Conservation (phyloP, 257 asterid genomes). For the Osmanthus fragrans region DNA sequence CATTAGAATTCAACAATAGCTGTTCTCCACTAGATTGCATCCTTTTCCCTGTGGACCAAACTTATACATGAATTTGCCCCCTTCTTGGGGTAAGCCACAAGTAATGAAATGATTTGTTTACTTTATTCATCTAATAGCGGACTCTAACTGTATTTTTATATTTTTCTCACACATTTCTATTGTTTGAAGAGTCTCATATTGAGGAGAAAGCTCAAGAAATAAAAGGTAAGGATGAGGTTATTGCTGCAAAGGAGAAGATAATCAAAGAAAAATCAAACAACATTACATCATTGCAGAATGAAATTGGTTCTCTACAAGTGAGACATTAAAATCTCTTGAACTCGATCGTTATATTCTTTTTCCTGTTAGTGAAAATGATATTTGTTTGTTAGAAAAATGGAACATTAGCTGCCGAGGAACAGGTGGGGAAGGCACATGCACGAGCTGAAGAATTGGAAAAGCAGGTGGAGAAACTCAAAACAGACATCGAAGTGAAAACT, state of each 20-base stretch:
- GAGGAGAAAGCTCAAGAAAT: slow-evolving; percentile 63
- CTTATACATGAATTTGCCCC: not conserved
- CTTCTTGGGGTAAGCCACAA: not conserved
- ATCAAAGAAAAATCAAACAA: slow-evolving; percentile 61
- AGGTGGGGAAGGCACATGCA: slow-evolving; percentile 68
- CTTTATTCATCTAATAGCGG: not conserved
- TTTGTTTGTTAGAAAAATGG: slow-evolving; percentile 50
- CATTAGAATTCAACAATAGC: not conserved
- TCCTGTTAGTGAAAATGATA: not conserved
- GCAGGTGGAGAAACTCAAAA: slow-evolving; percentile 45
- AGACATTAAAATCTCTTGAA: slow-evolving; percentile 31
- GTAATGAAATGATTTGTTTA: not conserved
- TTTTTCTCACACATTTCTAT: slow-evolving; percentile 19
- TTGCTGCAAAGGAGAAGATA: slow-evolving; percentile 59
- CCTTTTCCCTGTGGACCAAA: not conserved
- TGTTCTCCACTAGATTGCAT: no score
- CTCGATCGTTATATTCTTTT: not conserved
- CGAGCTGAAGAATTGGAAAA: slow-evolving; percentile 68
- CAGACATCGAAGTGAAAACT: slow-evolving; percentile 33
- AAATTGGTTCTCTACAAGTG: slow-evolving; percentile 71
- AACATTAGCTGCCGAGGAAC: slow-evolving; percentile 54
- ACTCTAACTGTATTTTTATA: not conserved
- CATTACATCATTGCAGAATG: slow-evolving; percentile 62
- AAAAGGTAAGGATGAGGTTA: slow-evolving; percentile 59
- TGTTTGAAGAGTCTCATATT: slow-evolving; percentile 50